Conservation (phyloP, 345 rosid genomes). For the Mercurialis annua region DNA sequence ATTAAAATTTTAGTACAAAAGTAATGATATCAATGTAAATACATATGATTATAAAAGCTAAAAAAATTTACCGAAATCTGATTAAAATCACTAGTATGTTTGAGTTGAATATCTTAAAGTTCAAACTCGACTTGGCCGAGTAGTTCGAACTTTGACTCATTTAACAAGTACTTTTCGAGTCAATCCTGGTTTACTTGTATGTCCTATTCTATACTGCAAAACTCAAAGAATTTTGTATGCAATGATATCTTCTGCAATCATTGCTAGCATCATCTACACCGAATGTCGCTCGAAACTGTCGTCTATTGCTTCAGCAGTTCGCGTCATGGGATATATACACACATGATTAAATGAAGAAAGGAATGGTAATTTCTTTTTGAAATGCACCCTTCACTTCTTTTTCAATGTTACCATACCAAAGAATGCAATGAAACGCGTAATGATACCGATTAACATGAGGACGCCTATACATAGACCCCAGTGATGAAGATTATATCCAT, state of each 20-base stretch:
- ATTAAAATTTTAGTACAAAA: too few species aligned
- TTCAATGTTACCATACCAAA: conserved; percentile 60
- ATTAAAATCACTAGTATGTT: too few species aligned
- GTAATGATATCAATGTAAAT: too few species aligned
- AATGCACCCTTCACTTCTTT: conserved; percentile 45
- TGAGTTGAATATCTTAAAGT: too few species aligned
- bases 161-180: too few species aligned
- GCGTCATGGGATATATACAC: not conserved
- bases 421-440: conserved; percentile 54
- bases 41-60: too few species aligned
- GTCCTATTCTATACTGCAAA: not conserved
- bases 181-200: too few species aligned
- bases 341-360: not conserved
- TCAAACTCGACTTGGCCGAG: too few species aligned
- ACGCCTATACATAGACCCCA: conserved; percentile 57
- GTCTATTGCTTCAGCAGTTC: not conserved
- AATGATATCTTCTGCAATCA: not conserved
- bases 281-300: not conserved
- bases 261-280: not conserved
- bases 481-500: conserved; percentile 53
- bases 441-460: conserved; percentile 48
- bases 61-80: too few species aligned
- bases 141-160: too few species aligned
- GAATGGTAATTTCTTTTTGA: not conserved
- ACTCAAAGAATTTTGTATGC: not conserved